Evolutionary conservation across 352 stramenopile species (phyloP).

Genomic region (Phytophthora brassicae): DNA sequence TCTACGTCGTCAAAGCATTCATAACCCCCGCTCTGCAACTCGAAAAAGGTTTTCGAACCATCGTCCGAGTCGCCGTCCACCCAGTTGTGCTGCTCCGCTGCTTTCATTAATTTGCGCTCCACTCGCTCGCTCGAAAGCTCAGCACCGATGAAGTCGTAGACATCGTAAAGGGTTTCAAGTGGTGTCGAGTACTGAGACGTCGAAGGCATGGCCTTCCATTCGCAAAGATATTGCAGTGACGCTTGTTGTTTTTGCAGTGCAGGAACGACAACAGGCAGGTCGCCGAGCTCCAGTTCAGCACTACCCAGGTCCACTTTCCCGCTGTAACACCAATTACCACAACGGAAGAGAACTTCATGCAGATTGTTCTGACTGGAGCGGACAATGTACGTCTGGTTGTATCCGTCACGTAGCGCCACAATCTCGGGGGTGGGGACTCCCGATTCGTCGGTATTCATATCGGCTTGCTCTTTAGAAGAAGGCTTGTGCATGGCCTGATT

Average conservation of each 20-base stretch:
- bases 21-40: conserved; percentile 90
- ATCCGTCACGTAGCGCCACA: conserved; percentile 83
- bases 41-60: conserved; percentile 87
- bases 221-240: conserved; percentile 91
- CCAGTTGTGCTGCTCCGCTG: conserved; percentile 86
- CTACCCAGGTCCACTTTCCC: conserved; percentile 89
- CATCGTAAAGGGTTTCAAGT: conserved; percentile 79
- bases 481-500: conserved; percentile 21
- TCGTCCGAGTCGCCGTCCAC: conserved; percentile 81
- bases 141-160: conserved; percentile 81
- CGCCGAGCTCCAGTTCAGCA: conserved; percentile 75
- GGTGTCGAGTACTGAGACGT: conserved; percentile 71
- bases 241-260: conserved; percentile 93
- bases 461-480: conserved; percentile 25
- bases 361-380: conserved; percentile 65
- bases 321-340: conserved; percentile 95
- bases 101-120: conserved; percentile 86
- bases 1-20: conserved; percentile 86
- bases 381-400: conserved; percentile 94
- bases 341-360: conserved; percentile 92
- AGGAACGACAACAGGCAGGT: conserved; percentile 90
- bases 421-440: conserved; percentile 59
- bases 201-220: conserved; percentile 77
- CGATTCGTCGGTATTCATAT: conserved; percentile 44
- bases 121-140: conserved; percentile 84